These are phyloP conservation scores for Echium plantagineum DNA, from an alignment of 257 asterid species.

Conservation along the genomic window DNA sequence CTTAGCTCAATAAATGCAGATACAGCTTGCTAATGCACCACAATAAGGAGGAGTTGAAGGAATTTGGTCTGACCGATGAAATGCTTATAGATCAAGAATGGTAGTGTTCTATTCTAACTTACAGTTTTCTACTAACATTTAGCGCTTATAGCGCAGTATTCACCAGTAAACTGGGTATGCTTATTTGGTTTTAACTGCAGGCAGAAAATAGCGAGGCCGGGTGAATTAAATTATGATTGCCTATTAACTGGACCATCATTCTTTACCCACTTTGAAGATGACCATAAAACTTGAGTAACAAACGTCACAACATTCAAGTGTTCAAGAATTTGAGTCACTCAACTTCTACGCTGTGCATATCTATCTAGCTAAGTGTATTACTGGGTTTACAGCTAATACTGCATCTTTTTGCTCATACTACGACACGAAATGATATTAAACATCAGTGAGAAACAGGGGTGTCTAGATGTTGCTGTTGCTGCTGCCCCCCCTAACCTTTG, in stretches of 20 bases:
- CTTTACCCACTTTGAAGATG: constrained; percentile 53
- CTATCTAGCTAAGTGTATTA: not conserved
- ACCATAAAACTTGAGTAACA: constrained; percentile 5
- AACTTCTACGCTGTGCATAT: not conserved
- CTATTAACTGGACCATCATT: constrained; percentile 60
- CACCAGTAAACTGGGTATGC: not conserved
- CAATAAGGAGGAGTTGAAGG: constrained; percentile 39
- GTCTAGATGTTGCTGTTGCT: too few species aligned
- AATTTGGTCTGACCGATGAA: constrained; percentile 52
- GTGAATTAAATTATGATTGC: constrained; percentile 59
- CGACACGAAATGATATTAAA: not conserved
- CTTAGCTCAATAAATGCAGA: constrained; percentile 21
- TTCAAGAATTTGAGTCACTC: not conserved
- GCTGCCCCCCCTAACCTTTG: too few species aligned
- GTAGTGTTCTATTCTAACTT: constrained; percentile 11
- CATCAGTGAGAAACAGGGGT: not conserved
- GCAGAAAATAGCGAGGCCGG: constrained; percentile 67
- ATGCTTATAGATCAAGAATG: constrained; percentile 75
- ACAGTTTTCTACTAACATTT: not conserved
- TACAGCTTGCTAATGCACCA: constrained; percentile 64
- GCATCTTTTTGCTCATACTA: not conserved
- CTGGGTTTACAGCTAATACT: not conserved
- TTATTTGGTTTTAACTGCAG: constrained; percentile 17
- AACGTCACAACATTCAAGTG: not conserved
- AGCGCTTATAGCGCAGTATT: not conserved